Evolutionary conservation across 1,284 basidiomycete species (phyloP).

Genomic region (Cutaneotrichosporon mucoides): DNA sequence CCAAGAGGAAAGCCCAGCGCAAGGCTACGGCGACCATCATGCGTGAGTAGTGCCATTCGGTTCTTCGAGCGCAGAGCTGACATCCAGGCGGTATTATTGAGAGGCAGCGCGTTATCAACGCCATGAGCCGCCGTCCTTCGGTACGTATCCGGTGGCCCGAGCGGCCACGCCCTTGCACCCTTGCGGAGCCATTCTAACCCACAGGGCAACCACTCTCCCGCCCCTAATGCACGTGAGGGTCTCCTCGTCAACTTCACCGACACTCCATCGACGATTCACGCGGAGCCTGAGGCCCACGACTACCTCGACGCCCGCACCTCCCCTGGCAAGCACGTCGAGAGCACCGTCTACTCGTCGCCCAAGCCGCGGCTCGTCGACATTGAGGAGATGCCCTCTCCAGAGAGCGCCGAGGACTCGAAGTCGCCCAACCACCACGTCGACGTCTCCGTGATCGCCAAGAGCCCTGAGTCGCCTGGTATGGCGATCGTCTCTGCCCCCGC

Average conservation of each 20-base stretch:
- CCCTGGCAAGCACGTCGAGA: neutral
- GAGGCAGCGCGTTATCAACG: conserved; percentile 44
- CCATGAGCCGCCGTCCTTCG: conserved; percentile 39
- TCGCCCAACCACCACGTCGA: neutral
- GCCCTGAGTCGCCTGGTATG: too few species aligned
- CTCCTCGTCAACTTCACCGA: conserved; percentile 10
- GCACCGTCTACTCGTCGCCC: neutral
- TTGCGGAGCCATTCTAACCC: too few species aligned
- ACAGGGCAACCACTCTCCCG: neutral
- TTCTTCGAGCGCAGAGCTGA: neutral
- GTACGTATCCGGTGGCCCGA: conserved; percentile 18
- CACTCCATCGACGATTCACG: neutral
- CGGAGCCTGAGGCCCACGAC: neutral
- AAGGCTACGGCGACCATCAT: conserved; percentile 70
- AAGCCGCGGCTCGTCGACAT: neutral
- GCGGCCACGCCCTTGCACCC: neutral
- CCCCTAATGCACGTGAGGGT: conserved; percentile 7
- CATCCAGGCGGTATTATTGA: conserved; percentile 50
- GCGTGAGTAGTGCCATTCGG: conserved; percentile 50
- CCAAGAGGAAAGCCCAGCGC: conserved; percentile 66
- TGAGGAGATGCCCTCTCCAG: neutral
- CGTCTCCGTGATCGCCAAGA: neutral
- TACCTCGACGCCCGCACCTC: neutral
- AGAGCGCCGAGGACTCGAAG: neutral
- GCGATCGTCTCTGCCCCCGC: neutral